These are phyloP conservation scores for Coelastrella sp. DNA, from an alignment of 139 green algal species.

Conservation along the genomic window DNA sequence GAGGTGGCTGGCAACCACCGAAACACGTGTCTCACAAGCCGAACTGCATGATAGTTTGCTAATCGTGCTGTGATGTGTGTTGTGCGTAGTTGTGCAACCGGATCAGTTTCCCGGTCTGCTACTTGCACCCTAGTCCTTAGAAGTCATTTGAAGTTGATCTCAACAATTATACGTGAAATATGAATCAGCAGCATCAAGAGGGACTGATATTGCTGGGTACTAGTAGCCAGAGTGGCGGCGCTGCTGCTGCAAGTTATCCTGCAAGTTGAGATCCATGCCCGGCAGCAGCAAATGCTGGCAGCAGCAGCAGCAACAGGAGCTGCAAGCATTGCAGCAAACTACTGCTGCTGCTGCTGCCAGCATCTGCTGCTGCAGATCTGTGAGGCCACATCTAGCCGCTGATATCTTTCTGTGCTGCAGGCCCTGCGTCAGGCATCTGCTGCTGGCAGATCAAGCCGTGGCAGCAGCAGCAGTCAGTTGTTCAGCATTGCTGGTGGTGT, in stretches of 20 bases:
- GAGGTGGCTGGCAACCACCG: neutral
- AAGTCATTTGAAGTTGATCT: too few relatives aligned
- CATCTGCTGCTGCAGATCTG: neutral
- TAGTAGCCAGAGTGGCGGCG: too few relatives aligned
- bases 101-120: too few relatives aligned
- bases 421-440: neutral
- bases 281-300: too few relatives aligned
- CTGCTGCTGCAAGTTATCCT: neutral
- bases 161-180: too few relatives aligned
- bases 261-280: conserved; percentile 17
- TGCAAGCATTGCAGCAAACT: neutral
- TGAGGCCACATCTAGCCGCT: neutral
- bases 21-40: too few relatives aligned
- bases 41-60: too few relatives aligned
- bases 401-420: neutral
- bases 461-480: conserved; percentile 36
- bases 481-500: conserved; percentile 25
- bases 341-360: neutral
- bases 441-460: neutral
- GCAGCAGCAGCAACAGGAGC: conserved; percentile 33
- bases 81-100: too few relatives aligned
- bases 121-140: too few relatives aligned
- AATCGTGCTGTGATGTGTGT: too few relatives aligned
- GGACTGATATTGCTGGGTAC: too few relatives aligned
- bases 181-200: too few relatives aligned